phyloP scores from a whole-genome alignment of 345 rosid species.

The Kandelia obovata region DNA sequence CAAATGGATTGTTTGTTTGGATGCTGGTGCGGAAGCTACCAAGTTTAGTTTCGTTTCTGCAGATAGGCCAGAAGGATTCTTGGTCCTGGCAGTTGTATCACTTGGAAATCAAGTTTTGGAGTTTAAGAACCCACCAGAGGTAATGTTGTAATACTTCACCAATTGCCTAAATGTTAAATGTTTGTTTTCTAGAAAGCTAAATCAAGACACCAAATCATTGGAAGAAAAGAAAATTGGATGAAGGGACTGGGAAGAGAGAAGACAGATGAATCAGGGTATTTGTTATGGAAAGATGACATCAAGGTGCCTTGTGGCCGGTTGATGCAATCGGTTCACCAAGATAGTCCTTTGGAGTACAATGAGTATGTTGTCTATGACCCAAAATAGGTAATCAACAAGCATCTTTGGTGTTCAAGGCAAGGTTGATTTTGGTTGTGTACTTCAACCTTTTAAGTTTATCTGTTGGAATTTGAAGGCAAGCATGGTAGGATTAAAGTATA shows the following conservation, averaged over 20 bases:
- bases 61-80: conserved; percentile 75
- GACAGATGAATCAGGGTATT: conserved; percentile 64
- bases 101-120: conserved; percentile 51
- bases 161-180: not conserved
- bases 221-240: conserved; percentile 62
- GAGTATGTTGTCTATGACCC: conserved; percentile 79
- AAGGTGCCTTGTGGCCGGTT: conserved; percentile 72
- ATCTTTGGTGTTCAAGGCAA: too few species aligned
- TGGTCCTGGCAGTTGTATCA: conserved; percentile 58
- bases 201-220: conserved; percentile 43
- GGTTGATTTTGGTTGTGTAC: too few species aligned
- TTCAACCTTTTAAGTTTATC: too few species aligned
- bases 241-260: conserved; percentile 74
- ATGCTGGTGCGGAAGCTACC: conserved; percentile 84
- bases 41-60: conserved; percentile 67
- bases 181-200: not conserved
- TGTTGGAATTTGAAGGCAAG: conserved; percentile 4
- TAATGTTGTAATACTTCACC: not conserved
- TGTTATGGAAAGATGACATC: conserved; percentile 53
- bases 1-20: conserved; percentile 73
- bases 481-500: not conserved
- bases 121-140: conserved; percentile 52
- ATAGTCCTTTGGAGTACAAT: conserved; percentile 70
- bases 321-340: conserved; percentile 53
- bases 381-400: conserved; percentile 42